Conservation (phyloP, 495 filamentous ascomycete genomes). For the Aspergillus hancockii region DNA sequence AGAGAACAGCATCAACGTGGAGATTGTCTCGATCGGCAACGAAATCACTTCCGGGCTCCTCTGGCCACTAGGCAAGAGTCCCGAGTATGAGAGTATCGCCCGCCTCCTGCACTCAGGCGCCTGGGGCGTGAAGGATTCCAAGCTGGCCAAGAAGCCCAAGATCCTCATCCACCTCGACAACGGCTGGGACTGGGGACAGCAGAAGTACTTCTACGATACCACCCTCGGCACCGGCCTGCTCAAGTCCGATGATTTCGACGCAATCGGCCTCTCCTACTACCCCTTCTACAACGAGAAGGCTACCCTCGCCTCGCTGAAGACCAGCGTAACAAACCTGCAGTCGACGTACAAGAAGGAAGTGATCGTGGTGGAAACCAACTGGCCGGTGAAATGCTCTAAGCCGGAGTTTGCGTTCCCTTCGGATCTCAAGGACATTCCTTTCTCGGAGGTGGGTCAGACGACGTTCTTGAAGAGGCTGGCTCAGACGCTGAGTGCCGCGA, state of each 20-base stretch:
- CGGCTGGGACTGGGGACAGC: slow-evolving; percentile 66
- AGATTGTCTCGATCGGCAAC: slow-evolving; percentile 69
- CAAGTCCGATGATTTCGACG: slow-evolving; percentile 58
- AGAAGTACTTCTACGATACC: slow-evolving; percentile 62
- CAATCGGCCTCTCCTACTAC: slow-evolving; percentile 72
- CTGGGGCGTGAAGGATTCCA: slow-evolving; percentile 62
- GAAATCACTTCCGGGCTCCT: slow-evolving; percentile 66
- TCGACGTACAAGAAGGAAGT: slow-evolving; percentile 60
- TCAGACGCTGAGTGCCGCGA: slow-evolving; percentile 49
- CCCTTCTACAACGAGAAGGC: slow-evolving; percentile 62
- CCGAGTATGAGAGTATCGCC: slow-evolving; percentile 59
- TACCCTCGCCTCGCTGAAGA: slow-evolving; percentile 55
- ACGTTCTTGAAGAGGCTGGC: slow-evolving; percentile 58
- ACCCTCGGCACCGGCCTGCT: slow-evolving; percentile 56
- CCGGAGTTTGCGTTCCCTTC: slow-evolving; percentile 57
- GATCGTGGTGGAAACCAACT: slow-evolving; percentile 66
- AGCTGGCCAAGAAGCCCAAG: slow-evolving; percentile 53
- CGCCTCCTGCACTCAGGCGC: slow-evolving; percentile 62
- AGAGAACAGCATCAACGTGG: slow-evolving; percentile 51
- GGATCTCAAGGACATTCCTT: slow-evolving; percentile 57
- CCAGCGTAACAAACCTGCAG: slow-evolving; percentile 58
- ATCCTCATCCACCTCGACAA: slow-evolving; percentile 73
- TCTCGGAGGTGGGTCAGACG: slow-evolving; percentile 60
- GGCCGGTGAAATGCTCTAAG: slow-evolving; percentile 60
- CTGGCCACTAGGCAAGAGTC: slow-evolving; percentile 59